Percentiles rank a stretch among this genome's conserved stretches.
Evolutionary conservation across 2,329 filamentous ascomycete species (phyloP).

Genomic region (Aotearoamyces nothofagi): DNA sequence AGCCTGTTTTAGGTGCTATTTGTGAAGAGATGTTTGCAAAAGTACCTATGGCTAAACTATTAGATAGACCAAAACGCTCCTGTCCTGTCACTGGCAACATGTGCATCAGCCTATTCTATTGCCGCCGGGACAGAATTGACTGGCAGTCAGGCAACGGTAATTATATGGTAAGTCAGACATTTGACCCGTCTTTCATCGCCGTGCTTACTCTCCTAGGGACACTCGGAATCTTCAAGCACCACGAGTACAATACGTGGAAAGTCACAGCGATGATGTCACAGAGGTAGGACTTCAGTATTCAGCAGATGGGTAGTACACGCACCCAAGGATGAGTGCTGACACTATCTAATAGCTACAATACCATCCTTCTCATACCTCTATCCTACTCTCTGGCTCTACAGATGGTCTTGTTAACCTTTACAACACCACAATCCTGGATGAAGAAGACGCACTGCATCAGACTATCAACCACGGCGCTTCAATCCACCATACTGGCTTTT

Average conservation of each 20-base stretch:
- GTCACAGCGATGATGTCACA: slow-evolving; percentile 54
- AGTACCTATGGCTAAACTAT: too few species aligned
- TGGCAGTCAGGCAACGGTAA: slow-evolving; percentile 43
- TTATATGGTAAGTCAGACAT: slow-evolving; percentile 36
- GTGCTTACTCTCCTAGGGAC: slow-evolving; percentile 30
- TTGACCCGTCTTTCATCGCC: background rate
- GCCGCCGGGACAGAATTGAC: slow-evolving; percentile 61
- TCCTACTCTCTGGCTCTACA: slow-evolving; percentile 63
- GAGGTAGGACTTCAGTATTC: slow-evolving; percentile 23
- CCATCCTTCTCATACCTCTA: slow-evolving; percentile 40
- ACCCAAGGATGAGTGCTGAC: too few species aligned
- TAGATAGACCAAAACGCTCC: slow-evolving; percentile 30
- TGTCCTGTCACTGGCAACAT: slow-evolving; percentile 51
- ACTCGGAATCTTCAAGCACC: slow-evolving; percentile 31
- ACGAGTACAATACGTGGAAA: slow-evolving; percentile 41
- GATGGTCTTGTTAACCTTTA: slow-evolving; percentile 69
- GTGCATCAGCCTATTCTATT: slow-evolving; percentile 37
- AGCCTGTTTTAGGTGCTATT: too few species aligned
- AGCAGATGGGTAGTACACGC: slow-evolving; percentile 1
- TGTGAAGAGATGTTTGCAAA: too few species aligned
- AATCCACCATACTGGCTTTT: slow-evolving; percentile 60
- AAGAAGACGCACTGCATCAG: slow-evolving; percentile 65
- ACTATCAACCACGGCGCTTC: slow-evolving; percentile 66
- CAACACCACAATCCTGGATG: slow-evolving; percentile 53
- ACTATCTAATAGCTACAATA: slow-evolving; percentile 40